These are phyloP conservation scores for Melaleuca quinquenervia DNA, from an alignment of 345 rosid species.

Conservation along the genomic window DNA sequence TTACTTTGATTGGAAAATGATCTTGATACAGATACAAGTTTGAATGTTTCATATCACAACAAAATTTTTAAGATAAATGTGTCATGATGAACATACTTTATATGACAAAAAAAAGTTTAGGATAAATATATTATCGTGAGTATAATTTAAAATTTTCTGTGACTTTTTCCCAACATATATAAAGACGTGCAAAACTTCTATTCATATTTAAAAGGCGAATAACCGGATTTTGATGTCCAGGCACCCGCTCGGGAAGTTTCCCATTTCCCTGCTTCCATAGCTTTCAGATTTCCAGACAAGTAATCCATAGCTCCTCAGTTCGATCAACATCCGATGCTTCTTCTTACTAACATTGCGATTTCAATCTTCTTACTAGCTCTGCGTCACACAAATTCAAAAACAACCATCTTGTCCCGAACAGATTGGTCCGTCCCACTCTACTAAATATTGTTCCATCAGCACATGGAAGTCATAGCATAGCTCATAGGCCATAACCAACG, in stretches of 20 bases:
- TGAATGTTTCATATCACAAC: too few species aligned
- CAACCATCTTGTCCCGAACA: neutral
- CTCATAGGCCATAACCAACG: neutral
- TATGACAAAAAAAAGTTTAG: too few species aligned
- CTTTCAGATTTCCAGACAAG: neutral
- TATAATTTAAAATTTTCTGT: neutral
- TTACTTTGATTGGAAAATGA: neutral
- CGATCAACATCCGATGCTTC: neutral
- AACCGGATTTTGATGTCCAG: neutral
- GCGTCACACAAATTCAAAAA: neutral
- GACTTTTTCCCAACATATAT: neutral
- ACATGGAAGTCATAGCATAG: neutral
- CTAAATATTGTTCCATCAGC: neutral
- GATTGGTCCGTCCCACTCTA: neutral
- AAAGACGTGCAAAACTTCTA: neutral
- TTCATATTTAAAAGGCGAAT: neutral
- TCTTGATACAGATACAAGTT: too few species aligned
- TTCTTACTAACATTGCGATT: neutral
- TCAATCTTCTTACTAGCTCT: neutral
- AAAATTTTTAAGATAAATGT: too few species aligned
- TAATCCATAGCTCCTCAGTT: neutral
- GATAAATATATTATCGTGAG: too few species aligned
- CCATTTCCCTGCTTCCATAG: neutral
- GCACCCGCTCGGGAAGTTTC: neutral
- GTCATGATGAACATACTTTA: neutral